phyloP scores from a whole-genome alignment of 1,139 yeast species.

The Saccharomyces uvarum region DNA sequence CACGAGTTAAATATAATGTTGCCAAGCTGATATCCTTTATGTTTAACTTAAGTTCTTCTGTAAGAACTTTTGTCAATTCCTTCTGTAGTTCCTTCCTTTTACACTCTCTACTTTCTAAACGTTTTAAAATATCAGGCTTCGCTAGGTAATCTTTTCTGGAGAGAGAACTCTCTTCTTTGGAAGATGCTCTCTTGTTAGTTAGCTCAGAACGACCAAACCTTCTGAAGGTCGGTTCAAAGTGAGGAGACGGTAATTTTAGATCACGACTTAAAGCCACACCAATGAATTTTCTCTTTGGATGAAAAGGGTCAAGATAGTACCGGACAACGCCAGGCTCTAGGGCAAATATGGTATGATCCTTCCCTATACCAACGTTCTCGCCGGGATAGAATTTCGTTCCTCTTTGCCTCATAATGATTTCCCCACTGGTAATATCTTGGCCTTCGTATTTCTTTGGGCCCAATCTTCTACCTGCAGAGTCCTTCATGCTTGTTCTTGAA shows the following conservation, averaged over 20 bases:
- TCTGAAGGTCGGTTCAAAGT: constrained; percentile 78
- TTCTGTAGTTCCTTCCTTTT: constrained; percentile 33
- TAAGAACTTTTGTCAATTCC: constrained; percentile 26
- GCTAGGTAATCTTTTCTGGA: constrained; percentile 48
- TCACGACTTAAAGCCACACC: constrained; percentile 74
- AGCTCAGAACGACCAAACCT: constrained; percentile 69
- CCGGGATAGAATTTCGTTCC: constrained; percentile 98
- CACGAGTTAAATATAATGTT: constrained; percentile 44
- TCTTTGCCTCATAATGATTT: constrained; percentile 86
- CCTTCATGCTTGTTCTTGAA: constrained; percentile 85
- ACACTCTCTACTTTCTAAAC: constrained; percentile 35
- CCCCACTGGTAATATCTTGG: constrained; percentile 60
- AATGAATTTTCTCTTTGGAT: constrained; percentile 82
- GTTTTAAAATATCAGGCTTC: constrained; percentile 43
- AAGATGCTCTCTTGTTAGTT: constrained; percentile 37
- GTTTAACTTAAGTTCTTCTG: constrained; percentile 27
- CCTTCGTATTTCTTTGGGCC: constrained; percentile 85
- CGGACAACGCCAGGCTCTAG: constrained; percentile 88
- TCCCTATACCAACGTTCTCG: constrained; percentile 82
- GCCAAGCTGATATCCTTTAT: constrained; percentile 39
- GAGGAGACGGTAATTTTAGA: constrained; percentile 71
- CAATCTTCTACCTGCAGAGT: constrained; percentile 89
- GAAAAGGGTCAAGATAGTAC: constrained; percentile 93
- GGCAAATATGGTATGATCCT: constrained; percentile 89
- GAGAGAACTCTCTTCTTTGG: constrained; percentile 17